phyloP scores from a whole-genome alignment of 805 yeast species.

The Metschnikowia dekortorum region DNA sequence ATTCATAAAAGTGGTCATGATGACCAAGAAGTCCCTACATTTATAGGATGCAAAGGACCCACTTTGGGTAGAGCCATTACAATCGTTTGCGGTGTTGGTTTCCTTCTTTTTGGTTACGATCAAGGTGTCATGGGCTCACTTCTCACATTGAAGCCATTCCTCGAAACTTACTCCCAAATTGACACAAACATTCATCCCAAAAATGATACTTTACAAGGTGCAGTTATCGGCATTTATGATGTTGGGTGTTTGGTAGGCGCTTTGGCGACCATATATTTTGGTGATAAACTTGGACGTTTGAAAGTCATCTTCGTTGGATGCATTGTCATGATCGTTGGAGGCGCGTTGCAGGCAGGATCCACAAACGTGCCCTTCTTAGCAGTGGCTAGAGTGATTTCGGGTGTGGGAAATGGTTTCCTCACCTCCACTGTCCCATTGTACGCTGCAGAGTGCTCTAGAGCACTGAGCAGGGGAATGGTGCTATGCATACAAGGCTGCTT shows the following conservation, averaged over 20 bases:
- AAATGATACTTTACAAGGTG: constrained; percentile 20
- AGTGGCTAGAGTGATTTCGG: constrained; percentile 31
- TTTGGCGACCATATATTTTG: constrained; percentile 19
- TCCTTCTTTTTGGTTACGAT: constrained; percentile 39
- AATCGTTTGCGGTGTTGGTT: constrained; percentile 15
- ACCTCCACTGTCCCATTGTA: constrained; percentile 36
- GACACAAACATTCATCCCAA: constrained; percentile 10
- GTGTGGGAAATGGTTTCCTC: constrained; percentile 32
- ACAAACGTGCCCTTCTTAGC: constrained; percentile 22
- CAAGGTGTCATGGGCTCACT: constrained; percentile 39
- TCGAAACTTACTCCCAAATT: constrained; percentile 17
- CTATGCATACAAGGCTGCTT: constrained; percentile 30
- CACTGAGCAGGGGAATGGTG: constrained; percentile 26
- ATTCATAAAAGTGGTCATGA: background rate
- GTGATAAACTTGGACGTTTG: constrained; percentile 21
- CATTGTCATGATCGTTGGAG: constrained; percentile 20
- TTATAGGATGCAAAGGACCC: constrained; percentile 9
- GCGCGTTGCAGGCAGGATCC: constrained; percentile 22
- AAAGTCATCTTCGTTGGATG: constrained; percentile 19
- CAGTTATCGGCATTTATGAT: constrained; percentile 21
- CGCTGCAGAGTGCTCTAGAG: constrained; percentile 33
- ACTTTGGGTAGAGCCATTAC: constrained; percentile 11
- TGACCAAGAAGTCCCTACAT: constrained; percentile 10
- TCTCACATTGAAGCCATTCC: constrained; percentile 19
- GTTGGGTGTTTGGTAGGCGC: constrained; percentile 21